These are phyloP conservation scores for Microbotryum saponariae DNA, from an alignment of 1,284 basidiomycete genomes.

Conservation along the genomic window DNA sequence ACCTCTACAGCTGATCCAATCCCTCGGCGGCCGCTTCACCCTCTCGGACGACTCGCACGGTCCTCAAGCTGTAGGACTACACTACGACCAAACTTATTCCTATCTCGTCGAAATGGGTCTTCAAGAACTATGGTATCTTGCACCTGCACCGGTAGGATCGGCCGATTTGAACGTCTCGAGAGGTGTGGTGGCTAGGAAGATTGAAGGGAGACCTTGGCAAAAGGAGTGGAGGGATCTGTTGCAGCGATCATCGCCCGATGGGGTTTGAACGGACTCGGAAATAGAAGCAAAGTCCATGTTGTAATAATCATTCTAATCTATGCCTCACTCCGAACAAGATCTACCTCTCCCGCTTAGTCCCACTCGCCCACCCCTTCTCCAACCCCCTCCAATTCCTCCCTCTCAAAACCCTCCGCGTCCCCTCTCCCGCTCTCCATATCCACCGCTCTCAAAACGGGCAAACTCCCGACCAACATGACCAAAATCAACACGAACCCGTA, in stretches of 20 bases:
- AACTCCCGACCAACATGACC: conserved; percentile 64
- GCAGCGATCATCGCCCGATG: no score
- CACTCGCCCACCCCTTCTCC: not conserved
- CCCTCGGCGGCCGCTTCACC: conserved; percentile 62
- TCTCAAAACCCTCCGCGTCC: conserved; percentile 50
- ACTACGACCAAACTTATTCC: conserved; percentile 60
- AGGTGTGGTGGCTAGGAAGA: not conserved
- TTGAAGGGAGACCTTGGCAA: conserved; percentile 25
- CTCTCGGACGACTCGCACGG: conserved; percentile 96
- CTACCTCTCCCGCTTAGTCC: not conserved
- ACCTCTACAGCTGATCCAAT: conserved; percentile 55
- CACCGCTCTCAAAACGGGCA: conserved; percentile 58
- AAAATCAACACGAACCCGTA: conserved; percentile 81
- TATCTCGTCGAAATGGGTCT: conserved; percentile 63
- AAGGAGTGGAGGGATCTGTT: conserved; percentile 14
- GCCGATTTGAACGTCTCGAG: not conserved
- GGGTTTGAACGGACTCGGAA: no score
- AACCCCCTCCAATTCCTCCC: not conserved
- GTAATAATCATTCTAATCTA: no score
- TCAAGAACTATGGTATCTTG: conserved; percentile 61
- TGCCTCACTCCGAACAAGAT: no score
- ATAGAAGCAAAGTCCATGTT: no score
- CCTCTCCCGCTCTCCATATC: conserved; percentile 58
- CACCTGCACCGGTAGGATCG: conserved; percentile 1
- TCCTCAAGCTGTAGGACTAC: conserved; percentile 74